Base-by-base conservation (phyloP, 805 yeast genomes). In the Yamadazyma sp. region DNA sequence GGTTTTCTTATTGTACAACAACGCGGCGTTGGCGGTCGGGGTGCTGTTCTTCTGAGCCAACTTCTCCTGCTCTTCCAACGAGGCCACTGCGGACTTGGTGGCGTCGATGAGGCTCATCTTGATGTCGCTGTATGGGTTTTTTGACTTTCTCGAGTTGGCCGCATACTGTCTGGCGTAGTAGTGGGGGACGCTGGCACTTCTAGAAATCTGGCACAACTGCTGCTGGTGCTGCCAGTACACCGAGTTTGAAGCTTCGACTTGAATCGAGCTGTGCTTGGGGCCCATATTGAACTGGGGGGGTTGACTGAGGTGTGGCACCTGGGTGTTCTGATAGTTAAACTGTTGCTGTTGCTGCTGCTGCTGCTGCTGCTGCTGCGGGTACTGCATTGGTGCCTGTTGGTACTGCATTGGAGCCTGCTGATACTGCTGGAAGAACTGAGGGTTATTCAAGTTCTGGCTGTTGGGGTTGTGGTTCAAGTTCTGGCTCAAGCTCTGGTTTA, bases 91-190 rank as follows among this genome's bases (percentile, higher is more conserved):
- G 1, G 59, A 44, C 44, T 58, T 64, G n/a, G 73, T 67, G 5
- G 73, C 71, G 28, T 68, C 73, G 12, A 68, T 50, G 40, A 68
- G 59, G 32, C 62, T 63, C 27, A 64, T 66, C 47, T 68, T 68
- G 20, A 55, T 55, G 28, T 57, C 71, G 37, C 45, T 60, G 49
- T 55, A 67, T 23, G 65, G 67, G 39, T 53, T 64, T 55, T 59
- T 65, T 14, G 53, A 48, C 52, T 70, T 73, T 52, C 83, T 67
- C 1, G 84, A 81, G 38, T 78, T 70, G 10, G 80, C 67, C 5
- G 95, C 95, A 19, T 88, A 89, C 46, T 80, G 79, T 42, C 95
- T 74, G 3, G 96, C 96, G 62, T 85, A 87, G 53, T 73, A 81
- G 61, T 87, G 95, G 3, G 95, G 85, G 17, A 75, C 59, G 50